These are phyloP conservation scores for Neoboletus subvelutipes DNA, from an alignment of 768 basidiomycete genomes.

Conservation along the genomic window DNA sequence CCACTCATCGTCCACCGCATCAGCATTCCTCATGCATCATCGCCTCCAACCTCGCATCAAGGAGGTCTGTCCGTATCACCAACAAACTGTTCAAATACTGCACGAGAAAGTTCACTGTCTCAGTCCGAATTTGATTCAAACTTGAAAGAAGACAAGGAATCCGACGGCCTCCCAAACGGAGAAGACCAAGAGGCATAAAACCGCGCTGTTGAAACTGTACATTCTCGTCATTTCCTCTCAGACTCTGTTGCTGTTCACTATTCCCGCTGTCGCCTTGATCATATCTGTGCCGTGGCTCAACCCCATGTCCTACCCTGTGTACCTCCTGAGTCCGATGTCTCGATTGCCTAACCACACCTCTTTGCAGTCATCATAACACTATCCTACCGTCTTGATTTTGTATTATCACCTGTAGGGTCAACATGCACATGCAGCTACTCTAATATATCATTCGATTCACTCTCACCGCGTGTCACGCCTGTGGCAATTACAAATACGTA, in stretches of 20 bases:
- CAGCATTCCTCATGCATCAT: constrained; percentile 90
- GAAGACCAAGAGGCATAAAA: constrained; percentile 18
- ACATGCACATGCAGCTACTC: constrained; percentile 16
- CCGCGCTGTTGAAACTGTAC: constrained; percentile 1
- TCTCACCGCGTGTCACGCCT: constrained; percentile 7
- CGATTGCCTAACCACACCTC: constrained; percentile 13
- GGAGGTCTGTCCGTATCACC: constrained; percentile 68
- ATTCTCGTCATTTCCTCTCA: constrained; percentile 5
- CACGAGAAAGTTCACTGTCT: constrained; percentile 56
- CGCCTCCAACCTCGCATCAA: constrained; percentile 55
- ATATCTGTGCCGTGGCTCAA: constrained; percentile 23
- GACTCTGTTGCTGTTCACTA: constrained; percentile 14
- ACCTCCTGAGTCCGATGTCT: constrained; percentile 11
- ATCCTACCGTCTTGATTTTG: constrained; percentile 25
- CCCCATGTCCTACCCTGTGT: constrained; percentile 15
- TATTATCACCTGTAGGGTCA: constrained; percentile 32
- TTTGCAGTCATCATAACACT: constrained; percentile 21
- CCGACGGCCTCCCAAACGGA: constrained; percentile 6
- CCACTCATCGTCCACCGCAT: background rate
- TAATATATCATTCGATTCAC: constrained; percentile 19
- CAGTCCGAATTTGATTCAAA: constrained; percentile 24
- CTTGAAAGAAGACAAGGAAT: constrained; percentile 19
- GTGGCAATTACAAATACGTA: constrained; percentile 10
- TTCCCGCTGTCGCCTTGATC: constrained; percentile 22
- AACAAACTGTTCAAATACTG: constrained; percentile 64